Evolutionary conservation across 257 asterid genomes (phyloP).

Genomic region (Capsicum chinense): DNA sequence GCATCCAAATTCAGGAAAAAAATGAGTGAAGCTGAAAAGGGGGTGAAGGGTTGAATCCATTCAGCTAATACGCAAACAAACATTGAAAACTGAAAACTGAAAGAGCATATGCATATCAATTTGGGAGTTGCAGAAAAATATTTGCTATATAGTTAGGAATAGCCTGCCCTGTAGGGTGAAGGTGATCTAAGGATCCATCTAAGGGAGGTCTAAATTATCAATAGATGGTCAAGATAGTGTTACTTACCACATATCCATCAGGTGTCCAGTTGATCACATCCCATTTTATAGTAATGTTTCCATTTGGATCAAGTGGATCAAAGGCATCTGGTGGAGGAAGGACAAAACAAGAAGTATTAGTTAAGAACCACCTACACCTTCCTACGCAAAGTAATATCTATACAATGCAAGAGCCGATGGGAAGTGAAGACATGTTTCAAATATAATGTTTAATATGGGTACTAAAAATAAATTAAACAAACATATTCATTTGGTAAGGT

Average conservation of each 20-base stretch:
- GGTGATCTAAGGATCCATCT: not conserved
- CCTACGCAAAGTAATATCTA: not conserved
- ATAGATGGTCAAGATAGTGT: not conserved
- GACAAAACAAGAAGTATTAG: not conserved
- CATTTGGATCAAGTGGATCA: constrained; percentile 37
- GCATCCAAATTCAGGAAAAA: not conserved
- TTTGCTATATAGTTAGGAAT: not conserved
- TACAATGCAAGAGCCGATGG: too few species aligned
- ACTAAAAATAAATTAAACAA: not conserved
- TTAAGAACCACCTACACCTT: not conserved
- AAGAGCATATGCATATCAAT: not conserved
- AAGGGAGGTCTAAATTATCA: not conserved
- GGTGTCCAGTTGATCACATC: constrained; percentile 33
- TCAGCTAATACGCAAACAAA: not conserved
- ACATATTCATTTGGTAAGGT: not conserved
- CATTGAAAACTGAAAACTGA: not conserved
- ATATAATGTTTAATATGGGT: not conserved
- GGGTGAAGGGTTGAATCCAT: not conserved
- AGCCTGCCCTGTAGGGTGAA: constrained; percentile 19
- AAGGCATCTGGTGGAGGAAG: constrained; percentile 24
- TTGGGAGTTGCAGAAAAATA: not conserved
- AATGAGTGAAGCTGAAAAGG: not conserved
- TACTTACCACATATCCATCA: constrained; percentile 38
- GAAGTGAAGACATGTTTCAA: not conserved
- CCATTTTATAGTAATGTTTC: constrained; percentile 36